These are phyloP conservation scores for Mollisiaceae sp. DNA, from an alignment of 2,329 filamentous ascomycete species.

Conservation along the genomic window DNA sequence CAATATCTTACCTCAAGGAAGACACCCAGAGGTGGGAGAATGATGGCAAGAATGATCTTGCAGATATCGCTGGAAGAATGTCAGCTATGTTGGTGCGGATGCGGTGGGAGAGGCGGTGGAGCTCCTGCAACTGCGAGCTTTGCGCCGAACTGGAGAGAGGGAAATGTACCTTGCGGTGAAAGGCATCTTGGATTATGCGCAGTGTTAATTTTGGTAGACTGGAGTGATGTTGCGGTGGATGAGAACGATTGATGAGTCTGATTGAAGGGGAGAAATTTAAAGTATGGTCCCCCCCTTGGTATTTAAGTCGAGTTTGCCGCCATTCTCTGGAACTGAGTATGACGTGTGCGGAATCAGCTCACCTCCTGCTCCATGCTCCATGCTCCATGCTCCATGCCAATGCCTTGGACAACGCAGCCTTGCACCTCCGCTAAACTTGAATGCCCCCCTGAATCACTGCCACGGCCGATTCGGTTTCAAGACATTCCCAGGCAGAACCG, in stretches of 20 bases:
- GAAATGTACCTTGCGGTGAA: slow-evolving; percentile 59
- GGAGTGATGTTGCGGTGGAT: slow-evolving; percentile 3
- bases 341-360: slow-evolving; percentile 13
- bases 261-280: slow-evolving; percentile 6
- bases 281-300: neutral
- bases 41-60: slow-evolving; percentile 86
- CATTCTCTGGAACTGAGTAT: slow-evolving; percentile 2
- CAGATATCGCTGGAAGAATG: slow-evolving; percentile 65
- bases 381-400: neutral
- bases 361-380: neutral
- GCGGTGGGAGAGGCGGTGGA: neutral
- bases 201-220: slow-evolving; percentile 18
- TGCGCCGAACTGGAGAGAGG: neutral
- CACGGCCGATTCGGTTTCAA: neutral
- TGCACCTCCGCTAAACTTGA: neutral
- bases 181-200: slow-evolving; percentile 49
- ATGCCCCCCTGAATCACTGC: neutral
- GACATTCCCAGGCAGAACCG: too few species aligned
- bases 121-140: neutral
- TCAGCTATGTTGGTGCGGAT: neutral
- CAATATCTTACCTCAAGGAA: slow-evolving; percentile 70
- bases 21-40: slow-evolving; percentile 89
- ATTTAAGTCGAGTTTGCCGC: slow-evolving; percentile 3
- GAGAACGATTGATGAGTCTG: slow-evolving; percentile 13
- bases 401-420: slow-evolving; percentile 5